Conservation (phyloP, 306 rosid species). For the Castanea sativa region DNA sequence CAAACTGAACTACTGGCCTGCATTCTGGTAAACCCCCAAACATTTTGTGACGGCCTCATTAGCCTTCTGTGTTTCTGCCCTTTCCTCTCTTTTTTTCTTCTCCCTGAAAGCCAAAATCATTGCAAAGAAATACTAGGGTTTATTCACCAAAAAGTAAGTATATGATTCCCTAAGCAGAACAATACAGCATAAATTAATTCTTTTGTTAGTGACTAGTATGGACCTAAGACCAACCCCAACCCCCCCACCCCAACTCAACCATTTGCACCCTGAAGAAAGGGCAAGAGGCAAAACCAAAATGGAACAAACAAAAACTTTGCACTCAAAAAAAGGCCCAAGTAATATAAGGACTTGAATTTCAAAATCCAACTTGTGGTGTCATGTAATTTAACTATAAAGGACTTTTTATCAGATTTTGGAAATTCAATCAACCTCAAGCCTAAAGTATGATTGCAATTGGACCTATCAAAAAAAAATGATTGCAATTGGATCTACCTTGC, state of each 20-base stretch:
- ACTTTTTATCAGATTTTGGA: background rate
- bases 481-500: background rate
- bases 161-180: background rate
- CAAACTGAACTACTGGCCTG: slow-evolving; percentile 22
- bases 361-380: background rate
- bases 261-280: background rate
- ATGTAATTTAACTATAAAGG: background rate
- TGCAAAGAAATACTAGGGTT: slow-evolving; percentile 14
- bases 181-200: background rate
- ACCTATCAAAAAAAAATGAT: background rate
- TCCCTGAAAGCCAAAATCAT: slow-evolving; percentile 63
- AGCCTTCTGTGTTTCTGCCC: slow-evolving; percentile 65
- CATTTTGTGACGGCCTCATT: slow-evolving; percentile 79
- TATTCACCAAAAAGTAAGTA: background rate
- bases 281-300: background rate
- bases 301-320: background rate
- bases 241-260: background rate
- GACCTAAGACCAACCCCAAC: background rate
- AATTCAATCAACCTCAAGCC: background rate
- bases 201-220: background rate
- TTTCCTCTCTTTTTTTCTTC: slow-evolving; percentile 92
- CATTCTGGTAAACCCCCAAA: slow-evolving; percentile 48
- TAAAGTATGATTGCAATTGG: background rate
- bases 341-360: background rate
- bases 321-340: background rate